A percentile compares a stretch with the other conserved stretches of the same genome.
These are phyloP conservation scores for Leishmania arabica DNA, from an alignment of 208 protist species.

Conservation along the genomic window DNA sequence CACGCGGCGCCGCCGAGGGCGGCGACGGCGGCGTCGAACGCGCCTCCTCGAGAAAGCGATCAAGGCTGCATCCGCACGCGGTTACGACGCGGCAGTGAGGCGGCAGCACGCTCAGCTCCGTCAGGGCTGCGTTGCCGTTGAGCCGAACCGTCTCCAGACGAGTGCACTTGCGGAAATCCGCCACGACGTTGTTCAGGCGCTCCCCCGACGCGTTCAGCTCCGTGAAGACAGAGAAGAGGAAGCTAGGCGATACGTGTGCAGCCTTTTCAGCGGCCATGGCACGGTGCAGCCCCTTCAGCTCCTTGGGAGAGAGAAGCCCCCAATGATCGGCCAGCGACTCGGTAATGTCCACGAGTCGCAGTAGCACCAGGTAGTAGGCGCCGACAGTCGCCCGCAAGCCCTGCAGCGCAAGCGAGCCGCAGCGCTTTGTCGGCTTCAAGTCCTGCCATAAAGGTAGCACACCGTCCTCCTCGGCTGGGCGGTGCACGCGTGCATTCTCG, in stretches of 20 bases:
- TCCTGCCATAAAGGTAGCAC: conserved; percentile 46
- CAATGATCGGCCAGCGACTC: conserved; percentile 37
- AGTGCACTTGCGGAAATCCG: conserved; percentile 48
- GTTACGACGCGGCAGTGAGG: conserved; percentile 51
- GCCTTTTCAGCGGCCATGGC: conserved; percentile 47
- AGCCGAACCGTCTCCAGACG: conserved; percentile 53
- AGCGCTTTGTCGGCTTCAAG: conserved; percentile 40
- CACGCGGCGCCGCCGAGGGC: not conserved
- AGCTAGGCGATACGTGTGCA: conserved; percentile 36
- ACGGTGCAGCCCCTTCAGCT: conserved; percentile 46
- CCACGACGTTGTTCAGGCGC: conserved; percentile 34
- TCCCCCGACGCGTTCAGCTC: conserved; percentile 57
- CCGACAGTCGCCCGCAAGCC: conserved; percentile 40
- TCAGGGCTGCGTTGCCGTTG: conserved; percentile 57
- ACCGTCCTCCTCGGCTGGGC: conserved; percentile 17
- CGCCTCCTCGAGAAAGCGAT: conserved; percentile 14
- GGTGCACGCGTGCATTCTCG: conserved; percentile 1
- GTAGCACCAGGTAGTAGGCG: conserved; percentile 29
- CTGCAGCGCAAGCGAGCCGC: conserved; percentile 35
- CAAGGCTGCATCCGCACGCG: conserved; percentile 55
- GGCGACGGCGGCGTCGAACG: not conserved
- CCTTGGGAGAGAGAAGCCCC: conserved; percentile 44
- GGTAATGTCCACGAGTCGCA: conserved; percentile 39
- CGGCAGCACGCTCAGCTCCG: conserved; percentile 52
- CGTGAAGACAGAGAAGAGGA: conserved; percentile 47